These are phyloP conservation scores for Alternaria ethzedia DNA, from an alignment of 2,329 filamentous ascomycete genomes.

Conservation along the genomic window DNA sequence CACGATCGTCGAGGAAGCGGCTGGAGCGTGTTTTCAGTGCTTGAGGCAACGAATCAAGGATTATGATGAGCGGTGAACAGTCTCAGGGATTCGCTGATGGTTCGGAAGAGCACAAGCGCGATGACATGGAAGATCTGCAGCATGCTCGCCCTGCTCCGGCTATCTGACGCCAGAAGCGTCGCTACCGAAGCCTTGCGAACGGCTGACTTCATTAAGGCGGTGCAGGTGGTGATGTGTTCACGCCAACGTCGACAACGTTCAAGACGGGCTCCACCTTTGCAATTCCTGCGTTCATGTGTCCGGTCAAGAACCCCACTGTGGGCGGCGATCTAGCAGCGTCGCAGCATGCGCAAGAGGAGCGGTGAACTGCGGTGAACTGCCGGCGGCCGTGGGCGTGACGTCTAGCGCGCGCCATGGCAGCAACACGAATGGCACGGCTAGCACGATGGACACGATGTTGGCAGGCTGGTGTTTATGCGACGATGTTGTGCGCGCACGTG, in stretches of 20 bases:
- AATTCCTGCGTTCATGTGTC: conserved; percentile 22
- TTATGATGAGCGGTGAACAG: conserved; percentile 44
- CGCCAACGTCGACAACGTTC: conserved; percentile 28
- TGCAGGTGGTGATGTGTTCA: conserved; percentile 47
- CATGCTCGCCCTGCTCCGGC: conserved; percentile 45
- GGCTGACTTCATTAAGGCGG: conserved; percentile 46
- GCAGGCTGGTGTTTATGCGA: conserved; percentile 24
- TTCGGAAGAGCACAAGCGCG: conserved; percentile 44
- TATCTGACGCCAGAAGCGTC: conserved; percentile 44
- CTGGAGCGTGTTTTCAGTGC: conserved; percentile 16
- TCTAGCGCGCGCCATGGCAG: conserved; percentile 20
- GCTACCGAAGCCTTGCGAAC: conserved; percentile 47
- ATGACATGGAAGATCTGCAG: conserved; percentile 52
- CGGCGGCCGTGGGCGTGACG: conserved; percentile 36
- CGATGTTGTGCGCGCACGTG: conserved; percentile 37
- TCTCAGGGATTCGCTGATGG: conserved; percentile 44
- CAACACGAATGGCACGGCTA: not conserved
- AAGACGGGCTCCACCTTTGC: conserved; percentile 15
- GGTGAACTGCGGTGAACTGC: conserved; percentile 46
- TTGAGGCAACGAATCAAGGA: conserved; percentile 47
- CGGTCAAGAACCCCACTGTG: conserved; percentile 21
- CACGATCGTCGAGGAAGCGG: conserved; percentile 25
- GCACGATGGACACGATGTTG: conserved; percentile 18
- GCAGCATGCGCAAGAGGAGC: conserved; percentile 31
- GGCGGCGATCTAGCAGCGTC: conserved; percentile 18